These are phyloP conservation scores for Ophiostoma tasmaniense DNA, from an alignment of 2,329 filamentous ascomycete species.

Conservation along the genomic window DNA sequence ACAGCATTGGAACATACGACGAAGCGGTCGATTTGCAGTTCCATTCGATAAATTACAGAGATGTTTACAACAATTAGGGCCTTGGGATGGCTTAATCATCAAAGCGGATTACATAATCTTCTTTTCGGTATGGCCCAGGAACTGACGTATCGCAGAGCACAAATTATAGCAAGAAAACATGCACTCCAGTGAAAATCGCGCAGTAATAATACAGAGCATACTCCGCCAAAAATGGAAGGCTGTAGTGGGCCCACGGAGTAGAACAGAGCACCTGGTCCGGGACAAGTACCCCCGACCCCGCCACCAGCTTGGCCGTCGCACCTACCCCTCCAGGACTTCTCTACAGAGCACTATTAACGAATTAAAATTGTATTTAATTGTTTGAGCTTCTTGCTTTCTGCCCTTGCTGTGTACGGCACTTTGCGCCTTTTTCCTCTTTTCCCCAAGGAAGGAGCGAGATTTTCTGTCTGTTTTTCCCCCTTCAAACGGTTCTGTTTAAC, in stretches of 20 bases:
- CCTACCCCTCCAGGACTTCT: background rate
- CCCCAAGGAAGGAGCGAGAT: background rate
- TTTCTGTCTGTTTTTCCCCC: background rate
- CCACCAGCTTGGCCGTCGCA: background rate
- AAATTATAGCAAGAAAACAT: slow-evolving; percentile 5
- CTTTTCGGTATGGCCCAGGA: background rate
- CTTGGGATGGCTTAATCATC: background rate
- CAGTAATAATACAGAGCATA: background rate
- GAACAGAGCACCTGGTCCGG: background rate
- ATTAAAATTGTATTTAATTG: background rate
- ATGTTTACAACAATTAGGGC: too few species aligned
- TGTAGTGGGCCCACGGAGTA: background rate
- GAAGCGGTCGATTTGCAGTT: too few species aligned
- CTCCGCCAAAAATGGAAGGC: background rate
- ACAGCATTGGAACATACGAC: background rate
- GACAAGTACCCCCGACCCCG: slow-evolving; percentile 6
- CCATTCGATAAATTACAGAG: too few species aligned
- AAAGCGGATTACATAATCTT: background rate
- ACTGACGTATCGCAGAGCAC: background rate
- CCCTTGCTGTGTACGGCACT: background rate
- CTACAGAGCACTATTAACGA: background rate
- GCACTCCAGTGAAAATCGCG: slow-evolving; percentile 1
- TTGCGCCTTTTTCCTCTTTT: background rate
- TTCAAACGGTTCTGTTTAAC: background rate
- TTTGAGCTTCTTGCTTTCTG: background rate